phyloP scores from a whole-genome alignment of 2,329 filamentous ascomycete genomes.

The Biscogniauxia sp. region DNA sequence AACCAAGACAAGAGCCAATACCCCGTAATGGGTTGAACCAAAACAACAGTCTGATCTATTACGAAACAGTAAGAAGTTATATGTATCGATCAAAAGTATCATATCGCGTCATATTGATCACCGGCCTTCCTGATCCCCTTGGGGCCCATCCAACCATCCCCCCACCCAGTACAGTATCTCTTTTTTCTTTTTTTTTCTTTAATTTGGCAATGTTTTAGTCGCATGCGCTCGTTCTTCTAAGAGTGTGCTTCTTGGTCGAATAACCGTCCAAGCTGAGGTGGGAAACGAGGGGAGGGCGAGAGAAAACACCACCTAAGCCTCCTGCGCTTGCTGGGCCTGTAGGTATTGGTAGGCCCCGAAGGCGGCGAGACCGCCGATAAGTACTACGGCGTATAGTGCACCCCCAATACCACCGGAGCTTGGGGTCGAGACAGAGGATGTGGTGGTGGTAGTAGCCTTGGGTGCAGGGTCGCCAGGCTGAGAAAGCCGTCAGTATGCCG shows the following conservation, averaged over 20 bases:
- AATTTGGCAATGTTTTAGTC: no score
- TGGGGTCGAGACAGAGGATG: constrained; percentile 49
- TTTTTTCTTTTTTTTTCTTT: background rate
- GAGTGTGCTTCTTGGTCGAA: background rate
- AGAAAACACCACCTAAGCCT: constrained; percentile 20
- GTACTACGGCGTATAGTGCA: constrained; percentile 76
- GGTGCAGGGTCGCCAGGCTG: constrained; percentile 77
- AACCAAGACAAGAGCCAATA: background rate
- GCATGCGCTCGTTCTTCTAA: background rate
- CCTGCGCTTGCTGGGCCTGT: constrained; percentile 51
- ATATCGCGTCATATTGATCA: background rate
- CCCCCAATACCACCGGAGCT: constrained; percentile 63
- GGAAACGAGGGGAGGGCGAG: background rate
- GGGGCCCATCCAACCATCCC: background rate
- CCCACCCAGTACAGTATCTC: background rate
- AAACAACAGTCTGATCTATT: background rate
- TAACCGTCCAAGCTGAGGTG: background rate
- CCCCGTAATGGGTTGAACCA: background rate
- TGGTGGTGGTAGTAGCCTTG: constrained; percentile 52
- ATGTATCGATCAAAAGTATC: background rate
- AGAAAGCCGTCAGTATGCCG: constrained; percentile 26
- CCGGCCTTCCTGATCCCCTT: background rate
- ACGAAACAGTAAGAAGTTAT: background rate
- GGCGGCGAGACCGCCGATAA: constrained; percentile 72
- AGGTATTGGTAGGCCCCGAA: constrained; percentile 87